phyloP scores from a whole-genome alignment of 768 basidiomycete genomes.

The Russula compacta region DNA sequence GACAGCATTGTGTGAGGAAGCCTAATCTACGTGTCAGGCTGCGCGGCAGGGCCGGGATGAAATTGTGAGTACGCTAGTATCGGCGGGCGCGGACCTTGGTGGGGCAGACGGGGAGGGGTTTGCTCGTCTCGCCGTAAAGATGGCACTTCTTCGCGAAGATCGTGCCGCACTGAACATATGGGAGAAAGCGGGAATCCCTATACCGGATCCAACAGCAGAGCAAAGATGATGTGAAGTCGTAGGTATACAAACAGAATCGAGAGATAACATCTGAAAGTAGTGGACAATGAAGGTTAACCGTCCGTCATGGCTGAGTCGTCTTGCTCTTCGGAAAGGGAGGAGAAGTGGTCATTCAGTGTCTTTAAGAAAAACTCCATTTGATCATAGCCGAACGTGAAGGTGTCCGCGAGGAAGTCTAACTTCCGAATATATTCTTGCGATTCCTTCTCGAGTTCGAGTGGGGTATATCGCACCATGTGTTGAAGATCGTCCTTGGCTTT shows the following conservation, averaged over 20 bases:
- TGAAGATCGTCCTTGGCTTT: constrained; percentile 33
- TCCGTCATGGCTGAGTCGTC: constrained; percentile 26
- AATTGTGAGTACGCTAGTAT: constrained; percentile 55
- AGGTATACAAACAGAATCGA: constrained; percentile 7
- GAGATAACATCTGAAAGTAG: not conserved
- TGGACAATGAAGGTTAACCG: constrained; percentile 16
- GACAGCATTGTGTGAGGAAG: not conserved
- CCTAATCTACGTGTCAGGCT: constrained; percentile 37
- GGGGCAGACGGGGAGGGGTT: constrained; percentile 55
- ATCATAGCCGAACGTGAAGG: constrained; percentile 59
- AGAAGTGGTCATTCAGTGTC: constrained; percentile 47
- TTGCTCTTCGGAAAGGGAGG: constrained; percentile 27
- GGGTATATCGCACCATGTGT: constrained; percentile 50
- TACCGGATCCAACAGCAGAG: constrained; percentile 10
- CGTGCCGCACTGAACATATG: constrained; percentile 40
- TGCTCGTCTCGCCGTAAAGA: constrained; percentile 37
- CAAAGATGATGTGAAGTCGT: not conserved
- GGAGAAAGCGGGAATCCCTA: constrained; percentile 41
- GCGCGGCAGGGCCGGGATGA: constrained; percentile 59
- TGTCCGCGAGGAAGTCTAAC: constrained; percentile 49
- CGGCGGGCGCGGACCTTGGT: constrained; percentile 66
- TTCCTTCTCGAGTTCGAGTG: constrained; percentile 58
- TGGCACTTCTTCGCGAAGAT: constrained; percentile 35
- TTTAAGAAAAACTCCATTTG: constrained; percentile 62
- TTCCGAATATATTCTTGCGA: constrained; percentile 42